These are phyloP conservation scores for Starmerella lactis-condensi DNA, from an alignment of 805 yeast genomes.

Conservation along the genomic window DNA sequence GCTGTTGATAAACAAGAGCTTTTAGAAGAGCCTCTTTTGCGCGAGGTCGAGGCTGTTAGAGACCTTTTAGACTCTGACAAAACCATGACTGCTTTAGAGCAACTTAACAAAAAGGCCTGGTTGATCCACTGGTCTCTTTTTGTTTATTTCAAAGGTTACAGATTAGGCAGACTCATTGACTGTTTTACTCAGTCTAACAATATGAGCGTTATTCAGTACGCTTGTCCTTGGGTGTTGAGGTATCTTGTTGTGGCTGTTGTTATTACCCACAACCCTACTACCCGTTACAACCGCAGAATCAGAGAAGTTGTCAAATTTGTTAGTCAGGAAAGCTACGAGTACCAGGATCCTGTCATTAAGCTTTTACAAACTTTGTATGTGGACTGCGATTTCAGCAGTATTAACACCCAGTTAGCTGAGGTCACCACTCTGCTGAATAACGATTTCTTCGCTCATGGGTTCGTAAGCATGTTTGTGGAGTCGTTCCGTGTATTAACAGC, in stretches of 20 bases:
- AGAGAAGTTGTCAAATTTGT: slow-evolving; percentile 41
- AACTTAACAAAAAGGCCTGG: slow-evolving; percentile 48
- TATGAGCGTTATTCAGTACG: slow-evolving; percentile 48
- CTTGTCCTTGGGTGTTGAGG: slow-evolving; percentile 54
- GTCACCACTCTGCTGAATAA: slow-evolving; percentile 32
- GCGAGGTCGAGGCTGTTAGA: slow-evolving; percentile 36
- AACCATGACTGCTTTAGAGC: slow-evolving; percentile 35
- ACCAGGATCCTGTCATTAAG: slow-evolving; percentile 43
- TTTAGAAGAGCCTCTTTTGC: slow-evolving; percentile 33
- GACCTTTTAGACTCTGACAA: slow-evolving; percentile 41
- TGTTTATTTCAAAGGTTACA: slow-evolving; percentile 37
- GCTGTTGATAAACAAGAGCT: too few species aligned
- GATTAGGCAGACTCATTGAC: slow-evolving; percentile 35
- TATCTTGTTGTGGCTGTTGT: slow-evolving; percentile 45
- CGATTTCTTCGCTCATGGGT: slow-evolving; percentile 38
- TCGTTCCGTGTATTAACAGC: slow-evolving; percentile 34
- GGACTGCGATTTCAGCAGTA: slow-evolving; percentile 39
- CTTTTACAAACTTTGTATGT: slow-evolving; percentile 38
- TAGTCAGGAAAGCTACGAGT: slow-evolving; percentile 45
- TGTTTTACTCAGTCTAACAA: slow-evolving; percentile 41
- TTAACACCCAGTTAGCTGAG: slow-evolving; percentile 31
- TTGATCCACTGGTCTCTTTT: slow-evolving; percentile 51
- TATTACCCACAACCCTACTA: slow-evolving; percentile 12
- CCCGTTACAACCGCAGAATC: slow-evolving; percentile 31
- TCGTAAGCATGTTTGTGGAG: slow-evolving; percentile 28